Evolutionary conservation across 1,284 basidiomycete species (phyloP), one percentile per base, ranked within the genome.

Genomic region (Leccinum huronense): DNA sequence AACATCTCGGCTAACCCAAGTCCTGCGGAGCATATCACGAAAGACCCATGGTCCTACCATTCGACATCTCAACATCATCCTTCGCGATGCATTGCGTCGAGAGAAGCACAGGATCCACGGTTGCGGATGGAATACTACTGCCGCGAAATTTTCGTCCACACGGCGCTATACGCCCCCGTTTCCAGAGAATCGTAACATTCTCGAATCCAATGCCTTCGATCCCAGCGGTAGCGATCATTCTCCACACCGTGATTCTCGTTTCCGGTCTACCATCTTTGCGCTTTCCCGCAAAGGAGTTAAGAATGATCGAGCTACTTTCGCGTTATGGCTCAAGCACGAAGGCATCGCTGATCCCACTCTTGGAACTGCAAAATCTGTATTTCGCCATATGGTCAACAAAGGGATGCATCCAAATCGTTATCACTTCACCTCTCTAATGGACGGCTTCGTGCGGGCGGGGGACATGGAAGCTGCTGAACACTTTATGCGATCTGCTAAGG

Each of bases 391-490:
- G 79, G 73, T 89, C 54, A 77, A 80, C 58, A 83, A 84, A 62
- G 90, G 91, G 23, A 80, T 92, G 63, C 82, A 84, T 61, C 85
- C 89, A 6, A 89, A 84, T 70, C 79, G 80, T 61, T 84, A 90
- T 71, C 90, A 93, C 73, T 89, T 85, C 69, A 78, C 80, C 53
- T 86, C 87, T 55, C 76, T 93, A 59, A 86, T 93, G 82, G 86
- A 90, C 71, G 88, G 88, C 34, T 86, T 86, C 66, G 76, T 80
- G 14, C 78, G 75, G 3, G 74, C 74, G 1, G 88, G 87, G 23
- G 80, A 91, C 71, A 76, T 88, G 65, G 69, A 75, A 9, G 78
- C 77, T 19, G 88, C 88, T 27, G 73, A 79, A 64, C 78, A 79
- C 57, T 75, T 86, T 57, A 80, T 93, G 78, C 75, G 73, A 62